Percentiles rank a stretch among this genome's conserved stretches.
Conservation (phyloP, 805 yeast genomes). For the Jamesozyma lodderae region DNA sequence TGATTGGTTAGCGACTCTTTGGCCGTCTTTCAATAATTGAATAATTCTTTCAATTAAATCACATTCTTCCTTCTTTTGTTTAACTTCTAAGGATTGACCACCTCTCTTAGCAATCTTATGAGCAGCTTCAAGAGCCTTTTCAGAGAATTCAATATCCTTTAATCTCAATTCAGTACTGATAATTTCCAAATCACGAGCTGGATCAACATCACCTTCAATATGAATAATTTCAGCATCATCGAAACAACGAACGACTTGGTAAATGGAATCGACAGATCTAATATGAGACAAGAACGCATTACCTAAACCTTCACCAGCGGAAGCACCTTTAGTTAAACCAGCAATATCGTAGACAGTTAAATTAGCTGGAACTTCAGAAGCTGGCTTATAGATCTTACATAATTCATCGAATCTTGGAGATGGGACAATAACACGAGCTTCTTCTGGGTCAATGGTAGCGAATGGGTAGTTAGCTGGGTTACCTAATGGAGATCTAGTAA, state of each 20-base stretch:
- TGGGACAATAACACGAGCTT: constrained; percentile 92
- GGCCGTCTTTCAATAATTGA: constrained; percentile 68
- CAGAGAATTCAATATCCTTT: constrained; percentile 92
- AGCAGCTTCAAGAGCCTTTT: constrained; percentile 68
- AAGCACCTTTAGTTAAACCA: constrained; percentile 94
- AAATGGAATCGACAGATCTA: constrained; percentile 95
- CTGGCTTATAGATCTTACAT: constrained; percentile 67
- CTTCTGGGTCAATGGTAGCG: constrained; percentile 93
- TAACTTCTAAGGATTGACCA: constrained; percentile 82
- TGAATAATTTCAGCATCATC: constrained; percentile 97
- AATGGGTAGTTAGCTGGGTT: constrained; percentile 76
- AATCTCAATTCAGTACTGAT: constrained; percentile 85
- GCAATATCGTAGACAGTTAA: constrained; percentile 95
- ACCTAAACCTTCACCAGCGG: constrained; percentile 95
- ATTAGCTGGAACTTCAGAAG: constrained; percentile 81
- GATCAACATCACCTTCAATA: constrained; percentile 94
- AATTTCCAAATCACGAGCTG: constrained; percentile 88
- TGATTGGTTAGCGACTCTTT: constrained; percentile 75
- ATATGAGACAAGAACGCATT: constrained; percentile 94
- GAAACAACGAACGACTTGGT: constrained; percentile 95
- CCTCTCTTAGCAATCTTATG: constrained; percentile 79
- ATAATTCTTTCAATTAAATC: constrained; percentile 66
- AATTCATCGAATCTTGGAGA: constrained; percentile 78
- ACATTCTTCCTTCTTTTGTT: constrained; percentile 80
- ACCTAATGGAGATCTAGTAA: constrained; percentile 59